Evolutionary conservation across 371 early-diverging fungal species (phyloP).

Genomic region (Actinomucor elegans): DNA sequence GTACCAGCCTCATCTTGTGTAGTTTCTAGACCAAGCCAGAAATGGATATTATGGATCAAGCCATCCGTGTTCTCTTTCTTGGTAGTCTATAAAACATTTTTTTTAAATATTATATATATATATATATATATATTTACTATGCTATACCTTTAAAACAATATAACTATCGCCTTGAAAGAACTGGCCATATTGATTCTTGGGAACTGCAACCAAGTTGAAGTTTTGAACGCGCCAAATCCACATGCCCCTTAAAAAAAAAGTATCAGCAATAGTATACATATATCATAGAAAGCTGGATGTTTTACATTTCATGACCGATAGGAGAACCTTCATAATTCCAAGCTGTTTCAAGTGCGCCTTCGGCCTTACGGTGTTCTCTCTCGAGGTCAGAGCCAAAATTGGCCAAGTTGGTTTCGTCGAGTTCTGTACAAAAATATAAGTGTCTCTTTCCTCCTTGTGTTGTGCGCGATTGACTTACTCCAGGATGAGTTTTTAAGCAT

Average conservation of each 20-base stretch:
- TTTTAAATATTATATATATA: background rate
- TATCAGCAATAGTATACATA: background rate
- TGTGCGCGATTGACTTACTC: constrained; percentile 25
- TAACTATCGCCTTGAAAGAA: constrained; percentile 82
- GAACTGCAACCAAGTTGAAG: constrained; percentile 69
- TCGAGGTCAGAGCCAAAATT: constrained; percentile 73
- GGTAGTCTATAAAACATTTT: constrained; percentile 50
- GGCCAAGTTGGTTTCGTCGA: constrained; percentile 74
- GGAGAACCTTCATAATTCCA: constrained; percentile 60
- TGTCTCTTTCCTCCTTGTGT: background rate
- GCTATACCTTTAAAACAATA: constrained; percentile 75
- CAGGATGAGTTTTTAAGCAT: constrained; percentile 56
- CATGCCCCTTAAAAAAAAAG: constrained; percentile 52
- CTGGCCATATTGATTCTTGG: constrained; percentile 62
- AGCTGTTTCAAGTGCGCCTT: constrained; percentile 68
- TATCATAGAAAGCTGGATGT: background rate
- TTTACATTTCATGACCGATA: constrained; percentile 53
- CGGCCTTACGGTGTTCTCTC: constrained; percentile 68
- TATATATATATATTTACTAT: constrained; percentile 8
- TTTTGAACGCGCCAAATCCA: constrained; percentile 83
- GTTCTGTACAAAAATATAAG: constrained; percentile 35
- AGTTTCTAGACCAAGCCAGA: constrained; percentile 83
- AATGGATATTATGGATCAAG: constrained; percentile 76
- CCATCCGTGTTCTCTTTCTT: constrained; percentile 63
- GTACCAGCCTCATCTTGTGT: constrained; percentile 82